Conservation (phyloP, 2,329 filamentous ascomycete genomes). For the Dothideomycetes sp. region DNA sequence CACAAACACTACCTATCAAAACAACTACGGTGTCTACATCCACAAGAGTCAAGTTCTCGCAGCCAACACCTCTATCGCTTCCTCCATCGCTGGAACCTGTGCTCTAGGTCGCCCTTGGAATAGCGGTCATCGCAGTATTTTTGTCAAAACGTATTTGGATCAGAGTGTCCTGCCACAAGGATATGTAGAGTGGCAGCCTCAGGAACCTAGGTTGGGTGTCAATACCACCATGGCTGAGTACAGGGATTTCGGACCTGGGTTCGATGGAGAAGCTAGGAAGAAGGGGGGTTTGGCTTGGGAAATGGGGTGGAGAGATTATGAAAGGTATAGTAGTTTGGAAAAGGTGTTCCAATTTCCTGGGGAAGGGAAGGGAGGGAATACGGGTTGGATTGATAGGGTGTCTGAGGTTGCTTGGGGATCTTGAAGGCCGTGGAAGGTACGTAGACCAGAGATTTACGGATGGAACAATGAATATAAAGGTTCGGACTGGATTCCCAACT, state of each 20-base stretch:
- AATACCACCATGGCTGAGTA: slow-evolving; percentile 52
- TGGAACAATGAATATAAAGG: too few species aligned
- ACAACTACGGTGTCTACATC: slow-evolving; percentile 61
- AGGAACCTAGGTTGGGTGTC: slow-evolving; percentile 30
- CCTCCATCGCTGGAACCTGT: slow-evolving; percentile 39
- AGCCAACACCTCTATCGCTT: slow-evolving; percentile 41
- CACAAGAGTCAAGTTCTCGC: slow-evolving; percentile 45
- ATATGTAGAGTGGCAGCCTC: slow-evolving; percentile 46
- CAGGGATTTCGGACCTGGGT: slow-evolving; percentile 44
- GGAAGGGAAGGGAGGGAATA: slow-evolving; percentile 36
- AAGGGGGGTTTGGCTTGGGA: slow-evolving; percentile 20
- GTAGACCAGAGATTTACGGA: too few species aligned
- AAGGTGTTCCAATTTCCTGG: slow-evolving; percentile 42
- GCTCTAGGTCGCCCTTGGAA: slow-evolving; percentile 57
- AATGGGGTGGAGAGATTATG: too few species aligned
- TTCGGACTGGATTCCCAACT: too few species aligned
- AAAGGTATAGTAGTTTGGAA: slow-evolving; percentile 29
- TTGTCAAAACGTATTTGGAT: slow-evolving; percentile 48
- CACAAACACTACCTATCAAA: slow-evolving; percentile 54
- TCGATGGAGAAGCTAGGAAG: slow-evolving; percentile 39
- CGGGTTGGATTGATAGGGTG: slow-evolving; percentile 39
- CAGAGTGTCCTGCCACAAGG: slow-evolving; percentile 44
- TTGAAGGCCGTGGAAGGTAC: too few species aligned
- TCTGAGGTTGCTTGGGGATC: too few species aligned
- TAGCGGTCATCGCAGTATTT: slow-evolving; percentile 47